Conservation (phyloP, 2,329 filamentous ascomycete genomes). For the Penicillium palitans region DNA sequence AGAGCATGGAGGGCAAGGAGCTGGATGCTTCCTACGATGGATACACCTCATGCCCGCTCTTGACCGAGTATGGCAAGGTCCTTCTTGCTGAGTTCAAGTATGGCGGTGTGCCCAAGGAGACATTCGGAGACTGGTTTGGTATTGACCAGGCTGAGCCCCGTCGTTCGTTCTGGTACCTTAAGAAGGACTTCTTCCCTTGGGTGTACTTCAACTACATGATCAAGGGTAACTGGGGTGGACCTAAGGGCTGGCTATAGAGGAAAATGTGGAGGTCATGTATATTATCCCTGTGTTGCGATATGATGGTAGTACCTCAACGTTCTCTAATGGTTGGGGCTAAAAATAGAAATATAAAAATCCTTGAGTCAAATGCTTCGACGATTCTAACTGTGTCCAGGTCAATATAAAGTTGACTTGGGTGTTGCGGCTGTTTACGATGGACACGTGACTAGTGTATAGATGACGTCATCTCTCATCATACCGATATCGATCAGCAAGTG, state of each 20-base stretch:
- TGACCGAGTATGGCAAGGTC: slow-evolving; percentile 62
- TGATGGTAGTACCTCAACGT: neutral
- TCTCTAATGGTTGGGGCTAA: neutral
- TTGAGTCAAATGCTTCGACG: neutral
- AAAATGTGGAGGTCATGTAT: neutral
- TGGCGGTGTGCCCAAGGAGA: slow-evolving; percentile 63
- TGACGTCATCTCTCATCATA: slow-evolving; percentile 10
- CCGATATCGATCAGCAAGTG: neutral
- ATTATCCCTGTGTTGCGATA: neutral
- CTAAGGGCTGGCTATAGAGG: slow-evolving; percentile 51
- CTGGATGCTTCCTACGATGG: slow-evolving; percentile 53
- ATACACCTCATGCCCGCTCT: slow-evolving; percentile 57
- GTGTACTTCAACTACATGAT: slow-evolving; percentile 62
- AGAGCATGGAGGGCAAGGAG: slow-evolving; percentile 48
- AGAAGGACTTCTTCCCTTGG: slow-evolving; percentile 69
- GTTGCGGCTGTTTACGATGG: fast-evolving
- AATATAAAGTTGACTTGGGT: neutral
- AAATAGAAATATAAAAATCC: neutral
- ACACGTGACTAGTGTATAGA: neutral
- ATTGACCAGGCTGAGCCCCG: slow-evolving; percentile 60
- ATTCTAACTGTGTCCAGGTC: neutral
- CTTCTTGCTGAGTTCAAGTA: slow-evolving; percentile 67
- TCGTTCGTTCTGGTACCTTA: slow-evolving; percentile 61
- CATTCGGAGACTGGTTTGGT: slow-evolving; percentile 56
- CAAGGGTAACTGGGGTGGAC: slow-evolving; percentile 63